Evolutionary conservation across 1,284 basidiomycete genomes (phyloP).

Genomic region (Schizopora paradoxa): DNA sequence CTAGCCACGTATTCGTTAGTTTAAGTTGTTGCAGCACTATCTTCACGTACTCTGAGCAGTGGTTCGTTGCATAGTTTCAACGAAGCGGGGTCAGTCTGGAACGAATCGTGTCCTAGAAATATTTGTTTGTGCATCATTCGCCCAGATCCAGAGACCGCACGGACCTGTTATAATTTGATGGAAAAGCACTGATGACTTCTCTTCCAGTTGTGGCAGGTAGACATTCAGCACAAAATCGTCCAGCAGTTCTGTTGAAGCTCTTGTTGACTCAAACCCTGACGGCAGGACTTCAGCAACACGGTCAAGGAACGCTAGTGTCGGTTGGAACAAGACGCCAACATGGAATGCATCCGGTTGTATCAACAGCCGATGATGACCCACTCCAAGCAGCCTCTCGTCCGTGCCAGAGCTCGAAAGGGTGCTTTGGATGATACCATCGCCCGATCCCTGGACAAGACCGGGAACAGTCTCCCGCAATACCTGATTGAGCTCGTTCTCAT

Average conservation of each 20-base stretch:
- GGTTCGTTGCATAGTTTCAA: constrained; percentile 61
- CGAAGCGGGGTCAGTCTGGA: constrained; percentile 70
- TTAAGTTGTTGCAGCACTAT: background rate
- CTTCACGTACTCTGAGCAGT: constrained; percentile 63
- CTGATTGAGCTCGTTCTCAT: constrained; percentile 84
- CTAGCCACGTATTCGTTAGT: constrained; percentile 31
- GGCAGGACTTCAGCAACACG: constrained; percentile 70
- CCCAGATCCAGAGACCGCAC: constrained; percentile 25
- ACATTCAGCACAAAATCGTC: constrained; percentile 94
- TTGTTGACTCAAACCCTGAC: constrained; percentile 63
- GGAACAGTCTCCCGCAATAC: constrained; percentile 90
- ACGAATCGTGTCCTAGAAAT: constrained; percentile 82
- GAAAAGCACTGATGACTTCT: constrained; percentile 87
- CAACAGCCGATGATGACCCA: constrained; percentile 78
- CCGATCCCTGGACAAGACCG: constrained; percentile 75
- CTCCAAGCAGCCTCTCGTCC: constrained; percentile 68
- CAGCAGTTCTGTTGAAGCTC: constrained; percentile 71
- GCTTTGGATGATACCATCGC: constrained; percentile 57
- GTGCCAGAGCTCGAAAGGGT: constrained; percentile 53
- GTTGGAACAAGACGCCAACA: constrained; percentile 90
- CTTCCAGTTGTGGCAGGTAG: constrained; percentile 93
- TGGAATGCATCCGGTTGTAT: constrained; percentile 94
- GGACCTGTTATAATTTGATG: constrained; percentile 83
- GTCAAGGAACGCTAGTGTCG: constrained; percentile 83
- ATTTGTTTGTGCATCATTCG: background rate